Base-by-base conservation (phyloP, 176 grass and related monocot species). In the Oryza nivara region DNA sequence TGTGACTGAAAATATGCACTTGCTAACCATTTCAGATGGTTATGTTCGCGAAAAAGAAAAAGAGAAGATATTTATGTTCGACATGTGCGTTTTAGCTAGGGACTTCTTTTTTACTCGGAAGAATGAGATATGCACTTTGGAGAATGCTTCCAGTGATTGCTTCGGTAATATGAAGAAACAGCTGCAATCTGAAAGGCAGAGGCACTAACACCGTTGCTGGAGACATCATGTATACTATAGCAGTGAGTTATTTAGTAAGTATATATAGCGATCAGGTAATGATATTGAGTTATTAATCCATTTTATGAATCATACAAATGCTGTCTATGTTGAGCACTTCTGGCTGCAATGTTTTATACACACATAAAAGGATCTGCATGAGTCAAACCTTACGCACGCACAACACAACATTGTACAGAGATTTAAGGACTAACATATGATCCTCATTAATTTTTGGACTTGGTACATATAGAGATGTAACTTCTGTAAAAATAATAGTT, bases 281-380 rank as follows among this genome's bases (percentile, higher is more conserved):
- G 47, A 11, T 80, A 16, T 87, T 87, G 6, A 76, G 38, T 67
- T 78, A 3, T 1, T 19, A 67, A 12, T 83, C 64, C 30, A 72
- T 72, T 83, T 76, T 45, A 75, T 85, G 25, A 35, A 78, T 75
- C 67, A 67, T 46, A 47, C 32, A 63, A 73, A 75, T 80, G 11
- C 41, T 75, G 11, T 75, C 28, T 19, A n/a, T 77, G 32, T 44
- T 66, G n/a, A 45, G 63, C 22, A 46, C 20, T 46, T 23, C 72
- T 77, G 17, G 3, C 6, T 72, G 16, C 43, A 81, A 76, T 80
- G 14, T 11, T 26, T 54, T 76, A 3, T 3, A 36, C 79, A 69
- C 12, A 10, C 52, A 70, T 72, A 78, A 11, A 66, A 36, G 14
- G 3, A 67, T 22, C 46, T 54, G 20, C 60, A 47, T 35, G 86